phyloP scores from a whole-genome alignment of 2,329 filamentous ascomycete species.

The Plectosphaerella cucumerina region DNA sequence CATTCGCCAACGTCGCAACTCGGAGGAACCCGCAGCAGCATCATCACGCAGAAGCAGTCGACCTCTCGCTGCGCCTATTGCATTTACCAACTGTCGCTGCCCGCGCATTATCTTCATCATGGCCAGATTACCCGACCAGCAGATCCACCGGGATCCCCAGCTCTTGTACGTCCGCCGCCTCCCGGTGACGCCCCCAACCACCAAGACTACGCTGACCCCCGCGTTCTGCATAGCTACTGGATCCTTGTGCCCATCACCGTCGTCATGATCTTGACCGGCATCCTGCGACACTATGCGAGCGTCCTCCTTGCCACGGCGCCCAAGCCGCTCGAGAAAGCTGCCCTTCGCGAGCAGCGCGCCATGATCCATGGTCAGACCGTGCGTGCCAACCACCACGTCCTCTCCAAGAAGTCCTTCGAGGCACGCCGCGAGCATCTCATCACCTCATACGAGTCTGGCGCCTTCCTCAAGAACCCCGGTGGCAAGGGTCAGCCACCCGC shows the following conservation, averaged over 20 bases:
- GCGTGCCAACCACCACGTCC: conserved; percentile 74
- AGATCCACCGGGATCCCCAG: conserved; percentile 97
- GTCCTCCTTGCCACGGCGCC: conserved; percentile 83
- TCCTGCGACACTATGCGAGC: conserved; percentile 93
- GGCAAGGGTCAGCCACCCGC: conserved; percentile 79
- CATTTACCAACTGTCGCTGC: background rate
- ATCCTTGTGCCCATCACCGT: conserved; percentile 95
- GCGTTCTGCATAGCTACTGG: conserved; percentile 71
- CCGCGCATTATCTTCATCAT: conserved; percentile 41
- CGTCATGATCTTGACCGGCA: conserved; percentile 95
- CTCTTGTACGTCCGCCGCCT: conserved; percentile 67
- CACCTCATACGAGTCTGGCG: conserved; percentile 77
- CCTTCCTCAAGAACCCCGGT: conserved; percentile 86
- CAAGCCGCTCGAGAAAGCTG: conserved; percentile 71
- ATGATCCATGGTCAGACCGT: conserved; percentile 81
- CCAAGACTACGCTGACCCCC: conserved; percentile 1
- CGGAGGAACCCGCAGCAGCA: background rate
- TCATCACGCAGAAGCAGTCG: background rate
- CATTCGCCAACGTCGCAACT: background rate
- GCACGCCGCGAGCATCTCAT: conserved; percentile 76
- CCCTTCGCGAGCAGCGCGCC: conserved; percentile 81
- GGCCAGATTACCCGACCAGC: conserved; percentile 83
- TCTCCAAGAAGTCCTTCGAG: conserved; percentile 75
- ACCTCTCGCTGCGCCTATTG: background rate
- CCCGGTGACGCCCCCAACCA: conserved; percentile 7